Conservation (phyloP, 345 rosid genomes). For the Arabis hirsuta region DNA sequence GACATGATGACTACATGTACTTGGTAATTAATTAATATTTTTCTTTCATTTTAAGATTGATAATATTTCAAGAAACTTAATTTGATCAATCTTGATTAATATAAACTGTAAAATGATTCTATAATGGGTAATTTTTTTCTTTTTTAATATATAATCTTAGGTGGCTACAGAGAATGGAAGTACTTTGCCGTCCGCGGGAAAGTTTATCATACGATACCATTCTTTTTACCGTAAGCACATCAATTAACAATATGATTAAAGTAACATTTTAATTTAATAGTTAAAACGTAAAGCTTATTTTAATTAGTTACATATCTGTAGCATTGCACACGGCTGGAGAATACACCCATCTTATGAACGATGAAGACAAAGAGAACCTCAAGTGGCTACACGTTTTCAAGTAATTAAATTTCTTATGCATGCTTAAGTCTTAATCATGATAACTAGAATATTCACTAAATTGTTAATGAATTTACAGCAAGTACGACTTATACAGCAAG, state of each 20-base stretch:
- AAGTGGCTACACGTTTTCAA: slow-evolving; percentile 72
- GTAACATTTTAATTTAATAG: background rate
- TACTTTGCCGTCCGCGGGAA: slow-evolving; percentile 58
- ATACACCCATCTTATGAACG: slow-evolving; percentile 59
- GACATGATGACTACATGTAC: slow-evolving; percentile 65
- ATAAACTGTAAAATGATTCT: background rate
- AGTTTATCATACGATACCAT: slow-evolving; percentile 66
- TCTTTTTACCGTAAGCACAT: slow-evolving; percentile 59
- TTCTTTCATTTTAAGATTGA: background rate
- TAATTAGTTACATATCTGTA: slow-evolving; percentile 18
- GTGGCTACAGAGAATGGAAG: slow-evolving; percentile 63
- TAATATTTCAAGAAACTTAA: background rate
- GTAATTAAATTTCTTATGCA: slow-evolving; percentile 40
- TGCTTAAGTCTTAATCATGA: background rate
- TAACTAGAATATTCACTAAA: background rate
- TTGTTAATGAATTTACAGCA: slow-evolving; percentile 48
- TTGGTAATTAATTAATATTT: slow-evolving; percentile 41
- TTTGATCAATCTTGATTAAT: background rate
- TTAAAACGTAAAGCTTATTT: background rate
- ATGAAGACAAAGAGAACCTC: slow-evolving; percentile 55
- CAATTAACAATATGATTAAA: background rate
- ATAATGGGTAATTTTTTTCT: background rate
- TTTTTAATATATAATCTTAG: slow-evolving; percentile 16
- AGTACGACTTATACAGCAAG: slow-evolving; percentile 71
- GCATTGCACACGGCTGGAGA: slow-evolving; percentile 63